Percentiles rank a stretch among this genome's conserved stretches.
These are phyloP conservation scores for Microdochium nivale DNA, from an alignment of 2,329 filamentous ascomycete genomes.

Conservation along the genomic window DNA sequence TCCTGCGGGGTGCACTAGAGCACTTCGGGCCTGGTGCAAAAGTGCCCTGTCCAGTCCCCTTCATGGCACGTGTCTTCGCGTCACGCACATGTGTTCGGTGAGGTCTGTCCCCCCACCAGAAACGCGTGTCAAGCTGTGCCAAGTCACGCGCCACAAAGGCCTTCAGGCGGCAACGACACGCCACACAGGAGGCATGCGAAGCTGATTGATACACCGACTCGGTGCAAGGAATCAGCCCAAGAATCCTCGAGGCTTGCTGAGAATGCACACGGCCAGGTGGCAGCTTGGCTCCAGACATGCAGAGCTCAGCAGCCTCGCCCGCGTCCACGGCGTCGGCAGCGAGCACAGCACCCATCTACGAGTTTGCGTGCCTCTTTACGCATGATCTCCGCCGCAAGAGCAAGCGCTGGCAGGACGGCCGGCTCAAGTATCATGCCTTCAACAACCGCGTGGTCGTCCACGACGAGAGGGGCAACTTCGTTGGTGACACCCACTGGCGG, in stretches of 20 bases:
- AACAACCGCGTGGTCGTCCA: constrained; percentile 89
- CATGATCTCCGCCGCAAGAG: constrained; percentile 78
- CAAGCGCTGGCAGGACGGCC: constrained; percentile 91
- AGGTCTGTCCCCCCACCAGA: neutral
- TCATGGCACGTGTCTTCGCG: neutral
- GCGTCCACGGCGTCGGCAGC: neutral
- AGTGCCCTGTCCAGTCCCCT: neutral
- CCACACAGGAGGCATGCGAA: too few relatives aligned
- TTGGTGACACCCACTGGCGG: constrained; percentile 80
- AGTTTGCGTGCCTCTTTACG: constrained; percentile 81
- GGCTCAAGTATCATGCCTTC: constrained; percentile 80
- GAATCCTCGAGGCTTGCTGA: neutral
- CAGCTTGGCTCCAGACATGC: neutral
- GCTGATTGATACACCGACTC: too few relatives aligned
- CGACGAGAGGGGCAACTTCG: constrained; percentile 68
- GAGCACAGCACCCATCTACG: constrained; percentile 63
- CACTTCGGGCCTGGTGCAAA: neutral
- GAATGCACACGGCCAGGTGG: neutral
- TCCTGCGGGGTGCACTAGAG: neutral
- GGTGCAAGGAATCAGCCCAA: too few relatives aligned
- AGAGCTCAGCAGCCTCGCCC: neutral
- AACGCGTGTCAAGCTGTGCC: neutral
- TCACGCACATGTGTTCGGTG: neutral
- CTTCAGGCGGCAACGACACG: too few relatives aligned
- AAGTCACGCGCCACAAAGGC: neutral